Conservation (phyloP, 257 asterid species). For the Catharanthus roseus region DNA sequence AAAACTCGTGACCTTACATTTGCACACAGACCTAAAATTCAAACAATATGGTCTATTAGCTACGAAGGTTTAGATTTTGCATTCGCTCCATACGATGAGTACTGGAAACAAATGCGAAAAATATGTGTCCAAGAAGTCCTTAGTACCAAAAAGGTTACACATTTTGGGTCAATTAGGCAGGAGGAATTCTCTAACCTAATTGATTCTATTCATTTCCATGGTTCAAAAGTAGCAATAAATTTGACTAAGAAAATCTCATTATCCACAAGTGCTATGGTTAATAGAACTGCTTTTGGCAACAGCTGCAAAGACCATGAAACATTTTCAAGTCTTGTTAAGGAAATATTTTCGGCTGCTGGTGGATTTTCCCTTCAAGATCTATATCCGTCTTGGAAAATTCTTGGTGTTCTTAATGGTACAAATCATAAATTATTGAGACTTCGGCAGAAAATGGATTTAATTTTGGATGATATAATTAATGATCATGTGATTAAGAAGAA, state of each 20-base stretch:
- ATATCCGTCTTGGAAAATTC: constrained; percentile 2
- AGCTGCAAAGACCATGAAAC: constrained; percentile 10
- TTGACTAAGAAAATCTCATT: constrained; percentile 7
- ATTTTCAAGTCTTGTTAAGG: constrained; percentile 15
- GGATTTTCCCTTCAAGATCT: constrained; percentile 16
- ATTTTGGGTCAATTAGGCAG: constrained; percentile 11
- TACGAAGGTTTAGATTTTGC: constrained; percentile 11
- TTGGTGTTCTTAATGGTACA: not conserved
- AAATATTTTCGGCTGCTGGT: constrained; percentile 14
- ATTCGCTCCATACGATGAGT: constrained; percentile 13
- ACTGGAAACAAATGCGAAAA: constrained; percentile 27
- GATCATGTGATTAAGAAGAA: constrained; percentile 9
- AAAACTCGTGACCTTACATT: constrained; percentile 24
- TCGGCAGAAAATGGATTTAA: constrained; percentile 9
- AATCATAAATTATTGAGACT: not conserved
- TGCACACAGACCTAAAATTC: constrained; percentile 15
- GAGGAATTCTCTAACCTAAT: constrained; percentile 11
- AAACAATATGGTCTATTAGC: not conserved
- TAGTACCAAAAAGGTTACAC: constrained; percentile 6
- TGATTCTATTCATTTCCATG: not conserved
- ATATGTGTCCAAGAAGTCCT: constrained; percentile 19
- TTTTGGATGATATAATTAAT: constrained; percentile 16
- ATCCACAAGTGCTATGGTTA: constrained; percentile 11
- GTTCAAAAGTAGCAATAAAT: constrained; percentile 6
- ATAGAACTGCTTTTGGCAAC: constrained; percentile 20